Conservation (phyloP, 2,329 filamentous ascomycete genomes). For the Talaromyces sp. region DNA sequence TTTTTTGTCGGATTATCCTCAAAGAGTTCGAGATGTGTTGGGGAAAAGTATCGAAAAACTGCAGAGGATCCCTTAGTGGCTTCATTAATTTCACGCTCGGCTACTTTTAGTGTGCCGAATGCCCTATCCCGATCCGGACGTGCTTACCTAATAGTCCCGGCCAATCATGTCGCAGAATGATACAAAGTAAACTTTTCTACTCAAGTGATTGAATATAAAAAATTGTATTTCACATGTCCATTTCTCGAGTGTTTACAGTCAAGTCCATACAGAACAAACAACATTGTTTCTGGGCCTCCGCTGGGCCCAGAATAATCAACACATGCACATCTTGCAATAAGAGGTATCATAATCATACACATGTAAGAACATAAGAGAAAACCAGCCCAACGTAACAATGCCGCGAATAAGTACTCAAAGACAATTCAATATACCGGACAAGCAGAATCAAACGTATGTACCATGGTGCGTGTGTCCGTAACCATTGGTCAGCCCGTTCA, state of each 20-base stretch:
- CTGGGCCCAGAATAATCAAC: not conserved
- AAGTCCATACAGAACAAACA: not conserved
- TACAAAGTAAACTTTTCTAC: not conserved
- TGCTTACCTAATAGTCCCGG: conserved; percentile 3
- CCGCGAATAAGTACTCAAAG: conserved; percentile 1
- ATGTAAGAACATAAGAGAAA: conserved; percentile 18
- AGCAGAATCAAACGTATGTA: conserved; percentile 34
- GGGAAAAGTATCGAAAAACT: not conserved
- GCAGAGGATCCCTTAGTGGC: not conserved
- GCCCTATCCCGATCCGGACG: conserved; percentile 5
- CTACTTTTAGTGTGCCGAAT: conserved; percentile 9
- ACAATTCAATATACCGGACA: not conserved
- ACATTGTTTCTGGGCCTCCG: not conserved
- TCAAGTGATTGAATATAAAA: not conserved
- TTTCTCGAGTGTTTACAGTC: not conserved
- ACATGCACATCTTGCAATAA: conserved; percentile 12
- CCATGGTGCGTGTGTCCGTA: conserved; percentile 29
- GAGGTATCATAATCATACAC: conserved; percentile 41
- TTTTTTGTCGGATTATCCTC: conserved; percentile 48
- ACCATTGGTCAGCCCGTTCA: conserved; percentile 30
- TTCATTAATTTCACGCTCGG: not conserved
- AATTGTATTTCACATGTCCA: not conserved
- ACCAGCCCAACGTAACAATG: conserved; percentile 24
- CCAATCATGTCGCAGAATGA: not conserved
- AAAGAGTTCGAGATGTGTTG: conserved; percentile 35